Conservation (phyloP, 345 rosid genomes). For the Litchi chinensis region DNA sequence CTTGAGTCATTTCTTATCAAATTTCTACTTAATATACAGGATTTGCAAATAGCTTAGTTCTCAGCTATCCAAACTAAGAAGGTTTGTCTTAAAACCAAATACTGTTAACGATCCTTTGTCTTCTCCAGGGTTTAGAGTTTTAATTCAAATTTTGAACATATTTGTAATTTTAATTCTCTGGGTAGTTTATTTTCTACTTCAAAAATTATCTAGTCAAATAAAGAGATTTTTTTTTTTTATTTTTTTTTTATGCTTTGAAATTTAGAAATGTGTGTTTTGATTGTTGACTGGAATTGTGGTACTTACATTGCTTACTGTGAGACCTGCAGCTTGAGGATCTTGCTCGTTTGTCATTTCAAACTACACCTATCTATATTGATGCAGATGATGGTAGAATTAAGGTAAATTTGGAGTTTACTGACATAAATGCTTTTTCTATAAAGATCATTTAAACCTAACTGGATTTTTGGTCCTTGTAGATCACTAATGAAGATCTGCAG, state of each 20-base stretch:
- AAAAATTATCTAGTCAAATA: neutral
- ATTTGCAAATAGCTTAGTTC: conserved; percentile 91
- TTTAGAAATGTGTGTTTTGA: neutral
- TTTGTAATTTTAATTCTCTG: neutral
- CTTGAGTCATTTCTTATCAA: conserved; percentile 35
- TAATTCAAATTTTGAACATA: neutral
- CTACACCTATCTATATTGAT: conserved; percentile 80
- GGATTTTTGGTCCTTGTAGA: conserved; percentile 46
- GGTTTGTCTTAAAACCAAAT: conserved; percentile 43
- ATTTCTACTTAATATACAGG: conserved; percentile 48
- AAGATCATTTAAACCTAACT: conserved; percentile 15
- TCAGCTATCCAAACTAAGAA: conserved; percentile 95
- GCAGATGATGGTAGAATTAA: conserved; percentile 91
- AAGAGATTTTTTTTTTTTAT: neutral
- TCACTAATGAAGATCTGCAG: conserved; percentile 91
- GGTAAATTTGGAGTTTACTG: conserved; percentile 45
- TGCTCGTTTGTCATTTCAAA: conserved; percentile 86
- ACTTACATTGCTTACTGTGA: neutral
- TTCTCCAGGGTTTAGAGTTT: neutral
- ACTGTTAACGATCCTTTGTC: neutral
- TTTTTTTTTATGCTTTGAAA: conserved; percentile 5
- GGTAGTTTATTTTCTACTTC: neutral
- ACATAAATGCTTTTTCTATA: too few relatives aligned
- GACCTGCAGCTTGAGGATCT: conserved; percentile 83
- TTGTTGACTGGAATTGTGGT: neutral